Evolutionary conservation across 2,329 filamentous ascomycete species (phyloP).

Genomic region (Penicillium sp.): DNA sequence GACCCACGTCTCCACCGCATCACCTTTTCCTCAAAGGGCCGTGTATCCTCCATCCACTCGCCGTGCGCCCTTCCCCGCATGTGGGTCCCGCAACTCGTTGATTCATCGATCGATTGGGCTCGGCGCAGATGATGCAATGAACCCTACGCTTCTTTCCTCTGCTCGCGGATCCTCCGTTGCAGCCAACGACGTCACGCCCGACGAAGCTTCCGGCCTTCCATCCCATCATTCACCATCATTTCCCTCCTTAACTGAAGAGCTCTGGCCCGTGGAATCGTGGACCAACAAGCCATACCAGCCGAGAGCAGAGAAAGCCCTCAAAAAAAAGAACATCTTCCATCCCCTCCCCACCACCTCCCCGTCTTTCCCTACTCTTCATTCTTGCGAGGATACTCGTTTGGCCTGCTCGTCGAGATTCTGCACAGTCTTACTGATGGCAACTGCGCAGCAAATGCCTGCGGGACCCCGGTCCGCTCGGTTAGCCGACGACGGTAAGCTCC

Average conservation of each 20-base stretch:
- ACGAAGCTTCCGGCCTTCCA: conserved; percentile 24
- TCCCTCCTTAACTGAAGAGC: neutral
- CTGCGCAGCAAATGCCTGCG: conserved; percentile 23
- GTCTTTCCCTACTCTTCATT: neutral
- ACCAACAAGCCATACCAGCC: too few species aligned
- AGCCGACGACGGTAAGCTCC: conserved; percentile 31
- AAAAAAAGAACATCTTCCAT: too few species aligned
- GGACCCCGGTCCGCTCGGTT: conserved; percentile 24
- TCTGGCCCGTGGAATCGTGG: neutral
- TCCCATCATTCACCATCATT: conserved; percentile 10
- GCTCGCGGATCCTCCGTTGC: conserved; percentile 19
- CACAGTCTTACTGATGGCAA: conserved; percentile 22
- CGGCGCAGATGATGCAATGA: conserved; percentile 20
- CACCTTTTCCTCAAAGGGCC: neutral
- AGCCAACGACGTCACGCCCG: conserved; percentile 29
- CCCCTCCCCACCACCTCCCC: too few species aligned
- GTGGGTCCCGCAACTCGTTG: conserved; percentile 10
- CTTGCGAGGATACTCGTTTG: conserved; percentile 6
- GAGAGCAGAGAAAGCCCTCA: too few species aligned
- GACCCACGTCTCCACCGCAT: too few species aligned
- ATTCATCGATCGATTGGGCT: conserved; percentile 15
- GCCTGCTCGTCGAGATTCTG: conserved; percentile 5
- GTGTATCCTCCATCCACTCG: neutral
- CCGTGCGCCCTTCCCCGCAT: neutral
- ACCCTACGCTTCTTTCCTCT: neutral